Base-by-base conservation (phyloP, 1,284 basidiomycete species). In the Porphyrellus sp. region DNA sequence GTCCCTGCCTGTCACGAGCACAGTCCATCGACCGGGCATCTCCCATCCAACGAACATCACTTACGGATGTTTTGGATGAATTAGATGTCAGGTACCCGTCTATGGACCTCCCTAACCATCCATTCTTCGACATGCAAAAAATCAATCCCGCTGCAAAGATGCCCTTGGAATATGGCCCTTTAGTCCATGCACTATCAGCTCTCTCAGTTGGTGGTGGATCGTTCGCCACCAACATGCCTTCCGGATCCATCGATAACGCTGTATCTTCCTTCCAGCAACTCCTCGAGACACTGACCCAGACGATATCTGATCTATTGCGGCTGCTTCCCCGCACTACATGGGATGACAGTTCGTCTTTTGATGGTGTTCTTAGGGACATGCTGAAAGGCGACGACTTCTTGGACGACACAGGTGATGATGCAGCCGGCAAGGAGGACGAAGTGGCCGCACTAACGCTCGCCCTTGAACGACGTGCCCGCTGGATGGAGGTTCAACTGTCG, bases 401-500 rank as follows among this genome's bases (percentile, higher is more conserved):
- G 43, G 89, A 90, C 56, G 88, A 89, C 55, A 76, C 76, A 5
- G 80, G 79, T 16, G 85, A 87, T 40, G 85, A 85, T 48, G 72
- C 73, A 34, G 70, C 77, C 27, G 79, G 76, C 31, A 83, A 82
- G 62, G 86, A 89, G 57, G 86, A 89, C 63, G 89, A 91, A 65
- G 88, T 91, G 6, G 85, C 85, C 3, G 83, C 85, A n/a, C 72
- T 91, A 56, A 91, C 89, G 1, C 73, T 86, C 44, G 88, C 89
- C 9, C 77, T 91, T 44, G 89, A 91, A 66, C 85, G 87, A 52
- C 85, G 89, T 16, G 89, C 89, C 18, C 79, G 89, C 40, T 91
- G 89, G 89, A 91, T 91, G 89, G 89, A 91, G 70, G 85, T 89
- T 25, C 89, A 91, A 65, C 70, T 91, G 16, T 88, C 87, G 1